A percentile compares a stretch with the other conserved stretches of the same genome.
phyloP scores from a whole-genome alignment of 2,329 filamentous ascomycete species.

The Trichoderma atroviride region DNA sequence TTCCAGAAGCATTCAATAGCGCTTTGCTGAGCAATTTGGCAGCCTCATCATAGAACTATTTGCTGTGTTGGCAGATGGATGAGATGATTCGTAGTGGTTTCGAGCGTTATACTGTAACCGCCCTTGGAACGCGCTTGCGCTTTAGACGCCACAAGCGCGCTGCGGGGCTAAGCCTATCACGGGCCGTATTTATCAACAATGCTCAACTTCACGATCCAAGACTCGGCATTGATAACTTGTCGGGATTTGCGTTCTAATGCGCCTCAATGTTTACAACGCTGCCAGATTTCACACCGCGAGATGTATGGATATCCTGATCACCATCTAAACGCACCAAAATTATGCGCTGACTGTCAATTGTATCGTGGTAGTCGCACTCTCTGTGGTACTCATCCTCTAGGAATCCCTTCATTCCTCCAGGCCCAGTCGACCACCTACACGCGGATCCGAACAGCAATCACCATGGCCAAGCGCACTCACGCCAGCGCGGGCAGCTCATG shows the following conservation, averaged over 20 bases:
- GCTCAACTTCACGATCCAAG: conserved; percentile 3
- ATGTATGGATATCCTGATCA: conserved; percentile 53
- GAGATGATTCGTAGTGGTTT: not conserved
- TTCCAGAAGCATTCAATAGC: not conserved
- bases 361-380: conserved; percentile 63
- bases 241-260: not conserved
- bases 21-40: not conserved
- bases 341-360: not conserved
- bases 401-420: conserved; percentile 46
- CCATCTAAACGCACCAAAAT: not conserved
- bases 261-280: conserved; percentile 62
- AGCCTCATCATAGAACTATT: not conserved
- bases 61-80: not conserved
- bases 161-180: conserved; percentile 5
- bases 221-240: not conserved
- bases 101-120: not conserved
- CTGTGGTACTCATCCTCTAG: conserved; percentile 73
- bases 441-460: conserved; percentile 35
- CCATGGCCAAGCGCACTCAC: conserved; percentile 40
- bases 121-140: not conserved
- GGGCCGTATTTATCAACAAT: conserved; percentile 4
- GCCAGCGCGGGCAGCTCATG: conserved; percentile 50
- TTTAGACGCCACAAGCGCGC: conserved; percentile 10
- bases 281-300: conserved; percentile 69
- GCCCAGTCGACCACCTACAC: conserved; percentile 40